Evolutionary conservation across 768 basidiomycete species (phyloP), one percentile per base, ranked within the genome.

Genomic region (Kwoniella shandongensis): DNA sequence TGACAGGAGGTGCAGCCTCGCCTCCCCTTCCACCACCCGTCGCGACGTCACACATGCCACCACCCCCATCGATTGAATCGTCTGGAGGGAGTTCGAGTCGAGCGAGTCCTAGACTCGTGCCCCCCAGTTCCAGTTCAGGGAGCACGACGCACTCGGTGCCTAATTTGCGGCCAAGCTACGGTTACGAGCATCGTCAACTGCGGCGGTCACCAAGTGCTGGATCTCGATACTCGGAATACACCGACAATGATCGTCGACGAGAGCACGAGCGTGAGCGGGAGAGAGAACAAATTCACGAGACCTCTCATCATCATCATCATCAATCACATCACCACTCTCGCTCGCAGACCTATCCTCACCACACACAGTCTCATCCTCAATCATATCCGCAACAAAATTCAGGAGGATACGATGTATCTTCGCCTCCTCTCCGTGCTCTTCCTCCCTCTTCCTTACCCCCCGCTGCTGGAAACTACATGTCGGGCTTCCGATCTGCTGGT

Each of bases 361-460:
- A 22, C 27, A 17, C 29, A 2, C 52, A 54, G 8, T 23, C 40
- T 6, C 40, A 42, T 42, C n/a, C 40, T 18, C 40, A 42, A 6
- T 42, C 40, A 7, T 8, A n/a, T 17, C n/a, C 40, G 40, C 40
- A 42, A n/a, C n/a, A n/a, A n/a, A n/a, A n/a, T n/a, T n/a, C n/a
- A n/a, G n/a, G n/a, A n/a, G 29, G 27, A 11, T 58, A 58, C 35
- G 56, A 58, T 25, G 44, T 58, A 23, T n/a, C 56, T n/a, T 58
- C 56, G 13, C 56, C 56, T 11, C 56, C 56, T 12, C 30, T 58
- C 10, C 49, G 56, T 36, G 56, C 56, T n/a, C 39, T 58, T 5
- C 56, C 56, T 26, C 56, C 56, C 36, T 51, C 56, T 6, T 44
- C 56, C 12, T 45, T 58, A 41, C 56, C 56, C 10, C 42, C 42